Base-by-base conservation (phyloP, 768 basidiomycete genomes). In the Tricholoma matsutake region DNA sequence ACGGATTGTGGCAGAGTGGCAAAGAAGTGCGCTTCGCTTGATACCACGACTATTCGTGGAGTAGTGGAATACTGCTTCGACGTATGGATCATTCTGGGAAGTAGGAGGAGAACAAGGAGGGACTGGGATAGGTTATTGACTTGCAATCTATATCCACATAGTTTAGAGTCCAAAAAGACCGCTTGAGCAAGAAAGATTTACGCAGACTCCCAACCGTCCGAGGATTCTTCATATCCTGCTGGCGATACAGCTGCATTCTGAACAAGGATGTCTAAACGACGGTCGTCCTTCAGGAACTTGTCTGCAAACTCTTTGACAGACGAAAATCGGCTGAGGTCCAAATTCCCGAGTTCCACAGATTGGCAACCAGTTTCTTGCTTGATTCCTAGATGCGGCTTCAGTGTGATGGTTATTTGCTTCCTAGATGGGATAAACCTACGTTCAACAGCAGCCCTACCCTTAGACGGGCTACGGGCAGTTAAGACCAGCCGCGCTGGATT, bases 191-290 rank as follows among this genome's bases (percentile, higher is more conserved):
- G 43, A 16, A 11, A 45, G 10, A 66, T 74, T 4, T 54, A 83
- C 83, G 63, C 68, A 10, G 68, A 54, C 60, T 85, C 83, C 80
- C 79, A 85, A 6, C 79, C 83, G 65, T 84, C 78, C 0, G 56
- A 35, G 0, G 78, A 79, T 8, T 63, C 51, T 6, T 67, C 37
- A 32, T 73, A 75, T 1, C 0, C 0, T 0, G 18, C 1, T 0
- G 55, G 20, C 6, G 16, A 18, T 1, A 76, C 57, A 0, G 62
- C 80, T 0, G 82, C 80, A 29, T 83, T 83, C 67, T 77, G 74
- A 10, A 83, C 71, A 1, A 85, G 67, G 22, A 82, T 73, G 61
- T 81, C 81, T 18, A 82, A 64, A 10, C 77, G 63, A 3, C 66
- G 71, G 13, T 71, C 69, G 20, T 73, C 70, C 53, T 73, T 73